Evolutionary conservation across 164 flowering plant species (phyloP).

Genomic region (Aristolochia contorta): DNA sequence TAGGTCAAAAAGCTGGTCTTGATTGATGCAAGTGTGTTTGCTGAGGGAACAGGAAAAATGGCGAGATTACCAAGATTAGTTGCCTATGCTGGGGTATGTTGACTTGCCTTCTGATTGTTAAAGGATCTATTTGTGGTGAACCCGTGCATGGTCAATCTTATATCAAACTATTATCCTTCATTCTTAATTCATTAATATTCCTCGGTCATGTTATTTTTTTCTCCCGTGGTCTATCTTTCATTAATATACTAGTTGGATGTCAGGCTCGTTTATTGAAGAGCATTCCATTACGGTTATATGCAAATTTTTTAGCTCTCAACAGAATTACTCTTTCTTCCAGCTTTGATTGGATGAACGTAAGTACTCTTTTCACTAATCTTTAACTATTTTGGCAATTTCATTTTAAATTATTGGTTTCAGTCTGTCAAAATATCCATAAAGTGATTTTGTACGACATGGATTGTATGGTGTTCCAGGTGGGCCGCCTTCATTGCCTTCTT

Average conservation of each 20-base stretch:
- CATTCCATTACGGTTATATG: conserved; percentile 23
- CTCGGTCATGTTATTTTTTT: not conserved
- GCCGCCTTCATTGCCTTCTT: conserved; percentile 77
- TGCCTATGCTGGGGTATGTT: conserved; percentile 88
- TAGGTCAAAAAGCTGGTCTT: conserved; percentile 80
- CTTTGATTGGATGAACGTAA: conserved; percentile 22
- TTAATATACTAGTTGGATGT: too few species aligned
- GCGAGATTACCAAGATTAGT: conserved; percentile 49
- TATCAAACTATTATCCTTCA: not conserved
- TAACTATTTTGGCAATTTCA: too few species aligned
- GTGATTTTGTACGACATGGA: not conserved
- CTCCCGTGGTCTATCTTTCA: too few species aligned
- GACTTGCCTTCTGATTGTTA: not conserved
- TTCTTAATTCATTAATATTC: not conserved
- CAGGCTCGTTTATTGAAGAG: conserved; percentile 33
- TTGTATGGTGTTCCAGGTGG: conserved; percentile 26
- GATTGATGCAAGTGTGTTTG: conserved; percentile 88
- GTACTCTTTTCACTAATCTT: not conserved
- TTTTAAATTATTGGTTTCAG: too few species aligned
- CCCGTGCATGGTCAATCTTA: not conserved
- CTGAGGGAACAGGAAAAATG: conserved; percentile 75
- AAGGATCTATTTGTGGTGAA: not conserved
- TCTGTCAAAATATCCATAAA: not conserved
- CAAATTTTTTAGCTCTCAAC: conserved; percentile 17
- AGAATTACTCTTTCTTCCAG: conserved; percentile 11